Conservation (phyloP, 1,139 yeast species). For the Geotrichum klebahnii region DNA sequence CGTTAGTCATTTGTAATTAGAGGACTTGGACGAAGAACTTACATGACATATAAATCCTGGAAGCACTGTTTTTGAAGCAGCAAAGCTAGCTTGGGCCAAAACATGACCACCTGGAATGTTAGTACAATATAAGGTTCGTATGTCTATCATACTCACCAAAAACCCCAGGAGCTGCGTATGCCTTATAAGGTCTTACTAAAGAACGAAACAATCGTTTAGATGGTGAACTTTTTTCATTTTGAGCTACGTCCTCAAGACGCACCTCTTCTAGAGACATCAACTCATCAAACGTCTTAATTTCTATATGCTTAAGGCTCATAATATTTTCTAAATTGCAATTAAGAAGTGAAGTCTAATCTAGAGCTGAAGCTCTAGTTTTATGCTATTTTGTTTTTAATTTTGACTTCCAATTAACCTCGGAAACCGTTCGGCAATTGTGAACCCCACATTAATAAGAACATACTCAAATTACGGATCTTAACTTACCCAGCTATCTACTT, state of each 20-base stretch:
- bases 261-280: constrained; percentile 29
- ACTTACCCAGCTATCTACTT: too few relatives aligned
- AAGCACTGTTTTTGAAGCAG: constrained; percentile 33
- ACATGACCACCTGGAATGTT: constrained; percentile 38
- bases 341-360: neutral
- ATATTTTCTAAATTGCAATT: neutral
- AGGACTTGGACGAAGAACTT: constrained; percentile 10
- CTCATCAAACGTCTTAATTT: constrained; percentile 28
- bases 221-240: neutral
- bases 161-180: constrained; percentile 33
- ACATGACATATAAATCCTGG: constrained; percentile 29
- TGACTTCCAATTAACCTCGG: too few relatives aligned
- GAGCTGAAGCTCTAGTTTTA: neutral
- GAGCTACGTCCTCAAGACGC: constrained; percentile 19
- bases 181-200: constrained; percentile 30
- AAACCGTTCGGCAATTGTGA: neutral
- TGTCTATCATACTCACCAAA: too few relatives aligned
- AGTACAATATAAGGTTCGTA: too few relatives aligned
- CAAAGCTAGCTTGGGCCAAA: constrained; percentile 34
- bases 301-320: too few relatives aligned
- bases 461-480: too few relatives aligned
- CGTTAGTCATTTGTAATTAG: neutral
- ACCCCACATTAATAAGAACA: constrained; percentile 1
- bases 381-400: neutral
- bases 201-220: constrained; percentile 28